These are phyloP conservation scores for Pezicula radicicola DNA, from an alignment of 2,329 filamentous ascomycete species.

Conservation along the genomic window DNA sequence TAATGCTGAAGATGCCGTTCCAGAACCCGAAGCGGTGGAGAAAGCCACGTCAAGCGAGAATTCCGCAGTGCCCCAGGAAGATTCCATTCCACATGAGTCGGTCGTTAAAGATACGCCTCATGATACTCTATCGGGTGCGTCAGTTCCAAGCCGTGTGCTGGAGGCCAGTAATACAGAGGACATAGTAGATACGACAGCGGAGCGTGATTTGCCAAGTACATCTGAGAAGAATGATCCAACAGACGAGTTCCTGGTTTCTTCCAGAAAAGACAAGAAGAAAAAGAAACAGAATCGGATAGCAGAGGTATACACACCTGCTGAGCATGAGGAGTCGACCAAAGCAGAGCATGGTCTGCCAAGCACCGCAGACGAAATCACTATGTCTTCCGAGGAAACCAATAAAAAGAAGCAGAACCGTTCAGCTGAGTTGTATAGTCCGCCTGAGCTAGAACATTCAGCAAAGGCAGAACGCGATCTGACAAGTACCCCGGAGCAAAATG, in stretches of 20 bases:
- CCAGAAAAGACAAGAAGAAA: slow-evolving; percentile 13
- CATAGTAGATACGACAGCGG: not conserved
- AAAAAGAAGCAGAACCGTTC: not conserved
- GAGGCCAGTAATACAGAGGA: too few species aligned
- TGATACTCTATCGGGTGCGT: too few species aligned
- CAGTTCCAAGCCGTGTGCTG: too few species aligned
- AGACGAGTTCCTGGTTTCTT: slow-evolving; percentile 9
- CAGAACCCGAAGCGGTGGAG: slow-evolving; percentile 4
- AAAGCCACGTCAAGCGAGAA: not conserved
- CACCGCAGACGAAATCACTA: not conserved
- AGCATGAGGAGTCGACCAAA: not conserved
- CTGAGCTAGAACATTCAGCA: not conserved
- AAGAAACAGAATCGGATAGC: slow-evolving; percentile 3
- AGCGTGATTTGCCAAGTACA: not conserved
- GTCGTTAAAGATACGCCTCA: too few species aligned
- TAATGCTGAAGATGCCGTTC: slow-evolving; percentile 11
- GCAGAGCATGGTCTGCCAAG: too few species aligned
- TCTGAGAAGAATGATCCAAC: slow-evolving; percentile 2
- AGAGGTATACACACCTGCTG: not conserved
- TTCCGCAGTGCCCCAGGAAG: not conserved
- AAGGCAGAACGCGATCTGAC: not conserved
- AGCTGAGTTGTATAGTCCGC: not conserved
- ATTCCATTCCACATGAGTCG: too few species aligned
- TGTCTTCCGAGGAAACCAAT: not conserved
- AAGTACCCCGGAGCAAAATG: slow-evolving; percentile 2